Base-by-base conservation (phyloP, 805 yeast genomes). In the Suhomyces emberorum region DNA sequence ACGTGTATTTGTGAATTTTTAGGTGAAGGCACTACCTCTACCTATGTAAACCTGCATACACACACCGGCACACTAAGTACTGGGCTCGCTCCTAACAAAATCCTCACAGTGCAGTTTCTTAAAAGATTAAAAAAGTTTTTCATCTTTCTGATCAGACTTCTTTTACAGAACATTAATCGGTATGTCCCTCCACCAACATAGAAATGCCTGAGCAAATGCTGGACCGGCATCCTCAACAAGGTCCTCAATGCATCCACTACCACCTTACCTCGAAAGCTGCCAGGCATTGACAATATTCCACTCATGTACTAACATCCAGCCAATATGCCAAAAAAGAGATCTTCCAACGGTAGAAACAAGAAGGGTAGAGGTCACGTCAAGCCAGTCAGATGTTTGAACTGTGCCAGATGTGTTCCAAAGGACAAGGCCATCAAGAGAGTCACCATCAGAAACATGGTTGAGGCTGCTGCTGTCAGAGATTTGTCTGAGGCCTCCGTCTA, bases 301-400 rank as follows among this genome's bases (percentile, higher is more conserved):
- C n/a, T n/a, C n/a, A n/a, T n/a, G 9, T 55, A 57, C 60, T 58
- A 58, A 55, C 61, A 42, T 39, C 23, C 47, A 57, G 58, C 47
- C 73, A 81, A 73, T 55, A 93, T 93, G 99, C 98, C 98, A 77
- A 93, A 93, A 88, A 93, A 93, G 98, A 91, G 99, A 89, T 88
- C 98, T 76, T 88, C 97, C 93, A 88, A 89, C 97, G 99, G 99
- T 83, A 91, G 99, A 83, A 93, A 93, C 95, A 93, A 93, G 95
- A 89, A 88, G 81, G 98, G 98, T 73, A 93, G 99, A 88, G 99
- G 99, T 72, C 98, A 93, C 96, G 96, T 87, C 76, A 87, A 86
- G 77, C 95, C 96, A 72, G 97, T 91, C 68, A 89, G 99, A 85
- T 93, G 99, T 82, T 85, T 88, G 69, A 93, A 93, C 96, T 93